Percentiles rank a stretch among this genome's conserved stretches.
phyloP scores from a whole-genome alignment of 371 early-diverging fungal genomes.

The Syncephalastrum sp. region DNA sequence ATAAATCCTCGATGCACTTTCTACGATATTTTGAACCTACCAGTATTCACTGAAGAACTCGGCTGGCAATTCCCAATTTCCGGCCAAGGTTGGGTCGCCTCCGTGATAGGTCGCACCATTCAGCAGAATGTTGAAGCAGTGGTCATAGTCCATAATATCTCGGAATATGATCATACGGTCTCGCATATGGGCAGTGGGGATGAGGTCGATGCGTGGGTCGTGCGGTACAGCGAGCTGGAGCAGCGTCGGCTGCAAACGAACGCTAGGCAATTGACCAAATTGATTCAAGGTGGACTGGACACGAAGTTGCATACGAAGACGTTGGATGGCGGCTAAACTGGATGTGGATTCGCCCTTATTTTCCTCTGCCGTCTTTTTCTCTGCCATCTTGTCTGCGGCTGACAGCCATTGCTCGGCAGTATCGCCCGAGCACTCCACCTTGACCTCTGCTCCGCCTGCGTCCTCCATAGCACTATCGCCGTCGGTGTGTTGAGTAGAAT shows the following conservation, averaged over 20 bases:
- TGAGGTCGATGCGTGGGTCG: conserved; percentile 50
- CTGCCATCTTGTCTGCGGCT: neutral
- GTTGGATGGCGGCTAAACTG: conserved; percentile 16
- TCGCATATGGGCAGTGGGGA: conserved; percentile 47
- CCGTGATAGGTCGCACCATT: conserved; percentile 40
- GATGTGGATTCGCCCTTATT: conserved; percentile 3
- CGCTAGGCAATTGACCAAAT: conserved; percentile 4
- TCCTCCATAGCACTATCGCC: too few relatives aligned
- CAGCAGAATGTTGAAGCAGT: conserved; percentile 40
- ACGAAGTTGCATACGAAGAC: conserved; percentile 18
- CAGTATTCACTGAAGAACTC: conserved; percentile 16
- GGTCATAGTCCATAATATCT: conserved; percentile 44
- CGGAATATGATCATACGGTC: conserved; percentile 55
- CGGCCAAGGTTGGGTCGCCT: conserved; percentile 43
- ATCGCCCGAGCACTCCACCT: too few relatives aligned
- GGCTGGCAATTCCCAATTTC: conserved; percentile 35
- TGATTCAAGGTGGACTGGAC: conserved; percentile 9
- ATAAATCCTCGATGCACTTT: too few relatives aligned
- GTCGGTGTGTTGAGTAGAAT: too few relatives aligned
- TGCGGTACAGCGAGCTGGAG: conserved; percentile 38
- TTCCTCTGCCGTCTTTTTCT: conserved; percentile 4
- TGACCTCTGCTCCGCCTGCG: too few relatives aligned
- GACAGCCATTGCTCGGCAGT: too few relatives aligned
- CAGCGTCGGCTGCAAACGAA: conserved; percentile 20
- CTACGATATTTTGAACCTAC: neutral